Evolutionary conservation across 2,329 filamentous ascomycete species (phyloP), one percentile per base, ranked within the genome.

Genomic region (Fusarium piperis): DNA sequence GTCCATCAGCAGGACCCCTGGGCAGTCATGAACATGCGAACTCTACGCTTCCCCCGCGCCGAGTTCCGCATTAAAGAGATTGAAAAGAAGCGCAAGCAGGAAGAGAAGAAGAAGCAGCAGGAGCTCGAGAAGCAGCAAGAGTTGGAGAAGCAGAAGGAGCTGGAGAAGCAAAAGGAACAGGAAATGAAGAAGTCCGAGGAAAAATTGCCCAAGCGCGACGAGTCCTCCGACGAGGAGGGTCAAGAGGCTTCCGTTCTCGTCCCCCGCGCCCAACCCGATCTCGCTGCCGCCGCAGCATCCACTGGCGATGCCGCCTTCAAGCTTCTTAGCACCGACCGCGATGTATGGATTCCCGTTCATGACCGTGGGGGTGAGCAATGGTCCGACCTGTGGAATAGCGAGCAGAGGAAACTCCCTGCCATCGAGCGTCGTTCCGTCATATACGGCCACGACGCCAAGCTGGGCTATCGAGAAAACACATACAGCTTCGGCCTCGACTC

Each of bases 21-120:
- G 80, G 91, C 92, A 58, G 92, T 93, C 41, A 98, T 98, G 94
- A 96, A 94, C 78, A 97, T 99, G 93, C 90, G 94, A 63, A 93
- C 91, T 8, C 88, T 97, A 60, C 86, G 93, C 73, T 86, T 85
- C 71, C 82, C 90, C 8, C 79, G 78, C 32, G 76, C 79, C 58
- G 77, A 81, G 26, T 79, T 82, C 30, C 80, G 81, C 83, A 70
- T 84, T 76, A 68, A 81, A 74, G 74, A 78, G 56, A 67, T 74
- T 9, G 70, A 77, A 16, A 75, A 71, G 48, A 75, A 75, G 53
- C 70, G 70, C 53, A 70, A 72, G 35, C 71, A 76, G 28, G 62
- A 75, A 36, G 65, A 77, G 32, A 68, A 72, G 35, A 62, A 71
- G 51, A 66, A 69, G 12, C 64, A 75, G 39, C 61, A 71, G 39